Evolutionary conservation across 345 rosid species (phyloP).

Genomic region (Salix caprea): DNA sequence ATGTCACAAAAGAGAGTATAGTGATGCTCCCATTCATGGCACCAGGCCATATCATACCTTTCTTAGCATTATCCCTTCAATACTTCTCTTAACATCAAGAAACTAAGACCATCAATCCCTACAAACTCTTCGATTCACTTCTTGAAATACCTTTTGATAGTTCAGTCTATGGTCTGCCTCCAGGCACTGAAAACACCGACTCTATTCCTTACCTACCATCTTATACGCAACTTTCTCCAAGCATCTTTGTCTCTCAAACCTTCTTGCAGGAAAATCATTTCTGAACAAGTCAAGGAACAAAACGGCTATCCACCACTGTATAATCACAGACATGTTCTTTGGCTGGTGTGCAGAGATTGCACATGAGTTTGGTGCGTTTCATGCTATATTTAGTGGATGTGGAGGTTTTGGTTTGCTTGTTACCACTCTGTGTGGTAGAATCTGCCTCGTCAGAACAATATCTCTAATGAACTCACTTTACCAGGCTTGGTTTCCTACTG

Average conservation of each 20-base stretch:
- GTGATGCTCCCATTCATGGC: constrained; percentile 28
- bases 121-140: constrained; percentile 43
- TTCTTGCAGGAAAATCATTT: constrained; percentile 35
- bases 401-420: constrained; percentile 58
- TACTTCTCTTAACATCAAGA: constrained; percentile 4
- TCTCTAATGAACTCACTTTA: constrained; percentile 37
- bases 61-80: constrained; percentile 16
- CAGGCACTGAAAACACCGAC: constrained; percentile 57
- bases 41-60: constrained; percentile 26
- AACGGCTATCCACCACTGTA: constrained; percentile 25
- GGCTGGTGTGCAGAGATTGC: constrained; percentile 62
- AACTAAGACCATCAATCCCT: constrained; percentile 36
- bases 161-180: constrained; percentile 69
- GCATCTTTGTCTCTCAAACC: constrained; percentile 52
- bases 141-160: constrained; percentile 56
- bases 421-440: constrained; percentile 52
- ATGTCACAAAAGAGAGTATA: constrained; percentile 10
- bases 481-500: constrained; percentile 19
- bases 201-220: constrained; percentile 62
- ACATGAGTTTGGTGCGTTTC: constrained; percentile 44
- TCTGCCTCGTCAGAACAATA: constrained; percentile 33
- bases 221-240: constrained; percentile 44
- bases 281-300: constrained; percentile 9
- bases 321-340: constrained; percentile 56
- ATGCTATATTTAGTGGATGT: constrained; percentile 40